Conservation (phyloP, 1,284 basidiomycete species). For the Ustilago lituana region DNA sequence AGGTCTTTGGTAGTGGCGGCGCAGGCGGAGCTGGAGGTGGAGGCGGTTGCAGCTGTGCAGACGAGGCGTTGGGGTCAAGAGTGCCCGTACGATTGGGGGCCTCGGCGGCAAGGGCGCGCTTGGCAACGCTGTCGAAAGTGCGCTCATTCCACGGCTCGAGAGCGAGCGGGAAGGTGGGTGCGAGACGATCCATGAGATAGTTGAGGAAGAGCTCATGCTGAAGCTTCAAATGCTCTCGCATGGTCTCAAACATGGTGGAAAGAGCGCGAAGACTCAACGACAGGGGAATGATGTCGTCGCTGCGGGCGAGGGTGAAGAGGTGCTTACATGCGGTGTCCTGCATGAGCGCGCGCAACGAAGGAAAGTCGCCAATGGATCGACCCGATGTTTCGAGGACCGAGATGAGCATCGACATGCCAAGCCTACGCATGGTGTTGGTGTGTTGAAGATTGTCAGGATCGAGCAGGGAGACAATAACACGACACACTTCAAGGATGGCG, state of each 20-base stretch:
- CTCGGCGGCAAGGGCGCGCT: slow-evolving; percentile 30
- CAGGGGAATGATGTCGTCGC: slow-evolving; percentile 83
- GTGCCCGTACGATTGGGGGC: slow-evolving; percentile 23
- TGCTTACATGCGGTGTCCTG: slow-evolving; percentile 93
- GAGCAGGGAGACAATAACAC: slow-evolving; percentile 92
- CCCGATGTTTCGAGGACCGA: slow-evolving; percentile 89
- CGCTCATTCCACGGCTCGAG: slow-evolving; percentile 63
- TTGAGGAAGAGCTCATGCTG: slow-evolving; percentile 95
- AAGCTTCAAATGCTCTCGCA: slow-evolving; percentile 88
- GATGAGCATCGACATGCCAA: slow-evolving; percentile 87
- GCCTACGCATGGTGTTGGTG: slow-evolving; percentile 92
- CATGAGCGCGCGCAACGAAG: slow-evolving; percentile 78
- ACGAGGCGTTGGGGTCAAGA: slow-evolving; percentile 7
- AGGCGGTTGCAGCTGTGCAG: slow-evolving; percentile 64
- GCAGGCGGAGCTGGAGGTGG: slow-evolving; percentile 71
- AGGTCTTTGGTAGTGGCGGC: slow-evolving; percentile 71
- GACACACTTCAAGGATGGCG: slow-evolving; percentile 89
- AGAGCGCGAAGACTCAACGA: slow-evolving; percentile 84
- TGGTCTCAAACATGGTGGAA: slow-evolving; percentile 86
- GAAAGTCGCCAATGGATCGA: slow-evolving; percentile 73
- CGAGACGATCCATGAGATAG: slow-evolving; percentile 89
- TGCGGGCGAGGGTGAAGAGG: slow-evolving; percentile 76
- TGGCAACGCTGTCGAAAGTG: slow-evolving; percentile 64
- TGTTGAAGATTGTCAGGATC: slow-evolving; percentile 94
- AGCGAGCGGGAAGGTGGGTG: slow-evolving; percentile 60